Percentiles rank a stretch among this genome's conserved stretches.
phyloP scores from a whole-genome alignment of 2,329 filamentous ascomycete genomes.

The Graphium sp. region DNA sequence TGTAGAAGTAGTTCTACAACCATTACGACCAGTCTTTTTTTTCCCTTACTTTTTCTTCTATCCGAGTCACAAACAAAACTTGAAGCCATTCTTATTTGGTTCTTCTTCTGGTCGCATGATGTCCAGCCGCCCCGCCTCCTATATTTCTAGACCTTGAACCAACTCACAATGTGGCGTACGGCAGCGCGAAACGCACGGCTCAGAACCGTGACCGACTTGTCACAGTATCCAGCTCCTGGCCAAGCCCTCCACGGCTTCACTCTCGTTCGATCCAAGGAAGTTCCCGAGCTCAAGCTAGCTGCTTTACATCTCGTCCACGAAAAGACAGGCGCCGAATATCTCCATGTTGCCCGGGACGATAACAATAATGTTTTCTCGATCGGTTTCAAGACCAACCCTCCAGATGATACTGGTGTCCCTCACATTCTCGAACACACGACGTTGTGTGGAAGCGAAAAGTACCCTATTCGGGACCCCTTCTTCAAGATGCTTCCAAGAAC shows the following conservation, averaged over 20 bases:
- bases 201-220: slow-evolving; percentile 1
- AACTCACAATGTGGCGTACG: slow-evolving; percentile 4
- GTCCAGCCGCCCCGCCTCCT: too few species aligned
- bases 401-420: slow-evolving; percentile 87
- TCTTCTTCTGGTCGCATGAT: too few species aligned
- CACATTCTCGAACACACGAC: slow-evolving; percentile 98
- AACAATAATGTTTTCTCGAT: slow-evolving; percentile 99
- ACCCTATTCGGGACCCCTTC: slow-evolving; percentile 95
- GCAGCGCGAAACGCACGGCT: slow-evolving; percentile 2
- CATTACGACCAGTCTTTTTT: too few species aligned
- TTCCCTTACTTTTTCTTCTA: too few species aligned
- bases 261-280: slow-evolving; percentile 71
- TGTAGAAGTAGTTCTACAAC: too few species aligned
- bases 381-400: slow-evolving; percentile 97
- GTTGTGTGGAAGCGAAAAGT: slow-evolving; percentile 88
- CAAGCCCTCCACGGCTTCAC: slow-evolving; percentile 90
- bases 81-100: too few species aligned
- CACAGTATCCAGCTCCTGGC: slow-evolving; percentile 46
- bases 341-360: slow-evolving; percentile 88
- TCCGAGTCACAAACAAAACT: too few species aligned
- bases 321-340: slow-evolving; percentile 87
- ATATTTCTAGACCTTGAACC: too few species aligned
- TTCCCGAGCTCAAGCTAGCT: slow-evolving; percentile 85
- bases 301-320: slow-evolving; percentile 84
- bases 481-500: slow-evolving; percentile 99